A percentile compares a stretch with the other conserved stretches of the same genome.
Conservation (phyloP, 2,329 filamentous ascomycete genomes). For the Exserohilum rostratum region DNA sequence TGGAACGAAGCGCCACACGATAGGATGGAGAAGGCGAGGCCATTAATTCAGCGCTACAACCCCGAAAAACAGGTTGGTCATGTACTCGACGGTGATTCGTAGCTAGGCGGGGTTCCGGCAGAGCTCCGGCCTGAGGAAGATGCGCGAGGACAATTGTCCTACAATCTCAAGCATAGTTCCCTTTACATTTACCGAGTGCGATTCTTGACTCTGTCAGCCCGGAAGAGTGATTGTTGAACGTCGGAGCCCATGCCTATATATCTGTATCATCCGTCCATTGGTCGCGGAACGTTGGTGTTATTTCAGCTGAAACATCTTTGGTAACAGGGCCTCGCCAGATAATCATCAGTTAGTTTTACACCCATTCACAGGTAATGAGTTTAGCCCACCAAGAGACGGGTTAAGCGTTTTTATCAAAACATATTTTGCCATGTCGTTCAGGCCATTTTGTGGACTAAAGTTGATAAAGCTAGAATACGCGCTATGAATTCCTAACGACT, state of each 20-base stretch:
- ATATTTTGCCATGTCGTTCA: background rate
- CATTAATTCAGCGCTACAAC: constrained; percentile 1
- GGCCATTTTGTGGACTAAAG: constrained; percentile 1
- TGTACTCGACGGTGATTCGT: constrained; percentile 42
- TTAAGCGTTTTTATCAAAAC: constrained; percentile 1
- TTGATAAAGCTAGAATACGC: background rate
- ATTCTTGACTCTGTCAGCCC: background rate
- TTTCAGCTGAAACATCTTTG: constrained; percentile 1
- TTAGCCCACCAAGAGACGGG: background rate
- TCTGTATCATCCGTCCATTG: background rate
- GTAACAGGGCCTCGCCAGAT: background rate
- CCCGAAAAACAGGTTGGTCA: constrained; percentile 11
- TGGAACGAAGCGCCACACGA: constrained; percentile 41
- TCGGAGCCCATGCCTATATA: background rate
- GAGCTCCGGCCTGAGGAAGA: constrained; percentile 46
- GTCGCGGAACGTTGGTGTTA: background rate
- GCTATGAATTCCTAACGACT: background rate
- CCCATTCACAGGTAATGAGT: background rate
- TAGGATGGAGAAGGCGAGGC: constrained; percentile 37
- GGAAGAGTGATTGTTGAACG: background rate
- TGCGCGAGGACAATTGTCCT: background rate
- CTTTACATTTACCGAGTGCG: background rate
- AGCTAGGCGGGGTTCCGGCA: constrained; percentile 50
- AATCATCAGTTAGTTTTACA: background rate
- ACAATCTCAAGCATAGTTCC: background rate